Evolutionary conservation across 2,329 filamentous ascomycete species (phyloP).

Genomic region (Tolypocladium capitatum): DNA sequence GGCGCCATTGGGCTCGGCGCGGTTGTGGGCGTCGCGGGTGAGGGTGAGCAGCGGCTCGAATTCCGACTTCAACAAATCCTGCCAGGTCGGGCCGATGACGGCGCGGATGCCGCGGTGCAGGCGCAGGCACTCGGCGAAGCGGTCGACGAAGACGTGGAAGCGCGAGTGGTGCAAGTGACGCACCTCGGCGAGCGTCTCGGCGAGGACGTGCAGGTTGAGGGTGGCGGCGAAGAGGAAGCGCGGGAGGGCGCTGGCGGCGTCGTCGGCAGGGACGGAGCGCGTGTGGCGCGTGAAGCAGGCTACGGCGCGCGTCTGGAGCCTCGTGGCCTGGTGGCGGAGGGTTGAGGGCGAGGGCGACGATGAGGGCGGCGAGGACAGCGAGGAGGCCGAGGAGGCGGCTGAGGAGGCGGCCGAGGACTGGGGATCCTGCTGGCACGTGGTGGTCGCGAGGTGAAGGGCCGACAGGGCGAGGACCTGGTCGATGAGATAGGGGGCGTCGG

Average conservation of each 20-base stretch:
- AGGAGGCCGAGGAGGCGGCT: not conserved
- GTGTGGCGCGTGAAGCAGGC: slow-evolving; percentile 21
- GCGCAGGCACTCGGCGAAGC: slow-evolving; percentile 26
- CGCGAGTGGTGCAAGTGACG: slow-evolving; percentile 6
- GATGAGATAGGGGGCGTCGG: slow-evolving; percentile 29
- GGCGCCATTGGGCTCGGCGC: not conserved
- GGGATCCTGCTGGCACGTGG: not conserved
- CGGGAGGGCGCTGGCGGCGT: slow-evolving; percentile 17
- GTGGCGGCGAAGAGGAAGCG: slow-evolving; percentile 31
- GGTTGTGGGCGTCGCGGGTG: slow-evolving; percentile 4
- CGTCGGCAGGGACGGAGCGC: slow-evolving; percentile 9
- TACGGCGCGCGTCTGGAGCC: slow-evolving; percentile 31
- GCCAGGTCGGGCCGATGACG: slow-evolving; percentile 21
- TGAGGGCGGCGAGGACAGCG: slow-evolving; percentile 3
- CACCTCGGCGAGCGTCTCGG: slow-evolving; percentile 27
- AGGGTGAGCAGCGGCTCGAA: slow-evolving; percentile 15
- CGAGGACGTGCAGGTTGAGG: slow-evolving; percentile 33
- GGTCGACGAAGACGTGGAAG: slow-evolving; percentile 26
- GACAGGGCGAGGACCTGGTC: slow-evolving; percentile 32
- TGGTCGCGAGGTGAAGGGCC: slow-evolving; percentile 23
- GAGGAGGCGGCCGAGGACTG: not conserved
- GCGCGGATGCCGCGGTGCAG: slow-evolving; percentile 29
- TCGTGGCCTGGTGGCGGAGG: slow-evolving; percentile 24
- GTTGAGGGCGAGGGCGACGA: not conserved
- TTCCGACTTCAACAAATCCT: slow-evolving; percentile 20